Evolutionary conservation across 1,139 yeast genomes (phyloP).

Genomic region (Arxiozyma slooffiae): DNA sequence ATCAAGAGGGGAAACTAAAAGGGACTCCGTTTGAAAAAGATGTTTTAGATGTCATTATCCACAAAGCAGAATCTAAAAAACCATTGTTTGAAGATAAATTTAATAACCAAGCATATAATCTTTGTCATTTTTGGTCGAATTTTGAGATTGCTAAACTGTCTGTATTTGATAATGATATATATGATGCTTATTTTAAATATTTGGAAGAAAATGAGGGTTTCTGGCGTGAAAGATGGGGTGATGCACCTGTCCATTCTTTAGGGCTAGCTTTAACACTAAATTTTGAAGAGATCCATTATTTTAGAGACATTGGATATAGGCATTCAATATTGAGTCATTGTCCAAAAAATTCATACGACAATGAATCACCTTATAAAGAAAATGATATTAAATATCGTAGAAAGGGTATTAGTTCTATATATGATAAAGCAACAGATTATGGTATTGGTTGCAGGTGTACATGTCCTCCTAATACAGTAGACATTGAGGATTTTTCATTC

Average conservation of each 20-base stretch:
- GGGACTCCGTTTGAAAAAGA: neutral
- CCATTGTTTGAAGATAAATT: constrained; percentile 38
- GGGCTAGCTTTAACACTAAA: constrained; percentile 69
- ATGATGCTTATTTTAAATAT: constrained; percentile 54
- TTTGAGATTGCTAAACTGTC: constrained; percentile 82
- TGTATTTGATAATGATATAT: constrained; percentile 54
- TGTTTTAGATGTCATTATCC: constrained; percentile 8
- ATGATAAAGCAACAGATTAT: constrained; percentile 27
- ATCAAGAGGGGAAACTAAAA: neutral
- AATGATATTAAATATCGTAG: constrained; percentile 15
- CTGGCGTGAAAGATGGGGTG: constrained; percentile 88
- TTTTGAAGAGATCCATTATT: constrained; percentile 66
- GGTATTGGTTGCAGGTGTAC: constrained; percentile 84
- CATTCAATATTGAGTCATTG: constrained; percentile 77
- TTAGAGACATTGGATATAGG: constrained; percentile 79
- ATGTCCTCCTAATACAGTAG: constrained; percentile 45
- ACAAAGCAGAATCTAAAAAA: constrained; percentile 16
- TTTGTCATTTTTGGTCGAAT: constrained; percentile 90
- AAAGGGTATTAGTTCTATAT: constrained; percentile 18
- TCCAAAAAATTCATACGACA: constrained; percentile 44
- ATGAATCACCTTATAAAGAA: constrained; percentile 35
- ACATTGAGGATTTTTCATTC: constrained; percentile 10
- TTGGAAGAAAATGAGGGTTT: constrained; percentile 72
- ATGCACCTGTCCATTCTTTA: constrained; percentile 83
- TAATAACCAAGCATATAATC: constrained; percentile 58